These are phyloP conservation scores for Avena sativa DNA, from an alignment of 176 grass and related monocot genomes.

Conservation along the genomic window DNA sequence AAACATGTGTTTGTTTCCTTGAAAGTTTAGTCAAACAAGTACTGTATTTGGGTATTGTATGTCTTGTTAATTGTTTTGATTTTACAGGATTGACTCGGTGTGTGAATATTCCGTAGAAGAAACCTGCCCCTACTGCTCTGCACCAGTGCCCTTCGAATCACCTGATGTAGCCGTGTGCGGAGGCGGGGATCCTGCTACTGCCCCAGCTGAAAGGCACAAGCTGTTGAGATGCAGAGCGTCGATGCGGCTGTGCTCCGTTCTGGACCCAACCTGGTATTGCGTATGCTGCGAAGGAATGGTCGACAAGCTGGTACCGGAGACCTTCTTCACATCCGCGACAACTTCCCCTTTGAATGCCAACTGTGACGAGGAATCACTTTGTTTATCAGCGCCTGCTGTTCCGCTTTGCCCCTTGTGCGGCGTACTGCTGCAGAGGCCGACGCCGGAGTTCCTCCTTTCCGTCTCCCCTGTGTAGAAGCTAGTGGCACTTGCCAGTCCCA, in stretches of 20 bases:
- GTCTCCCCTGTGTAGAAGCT: slow-evolving; percentile 56
- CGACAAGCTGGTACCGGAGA: slow-evolving; percentile 47
- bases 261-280: slow-evolving; percentile 61
- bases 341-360: slow-evolving; percentile 30
- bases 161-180: slow-evolving; percentile 60
- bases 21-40: background rate
- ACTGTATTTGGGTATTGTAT: background rate
- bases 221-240: slow-evolving; percentile 61
- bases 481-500: background rate
- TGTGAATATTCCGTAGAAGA: slow-evolving; percentile 60
- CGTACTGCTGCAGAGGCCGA: slow-evolving; percentile 57
- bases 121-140: slow-evolving; percentile 67
- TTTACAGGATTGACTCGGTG: slow-evolving; percentile 44
- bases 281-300: slow-evolving; percentile 56
- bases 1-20: background rate
- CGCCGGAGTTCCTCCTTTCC: slow-evolving; percentile 62
- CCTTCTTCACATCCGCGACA: slow-evolving; percentile 50
- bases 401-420: slow-evolving; percentile 69
- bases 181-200: slow-evolving; percentile 3
- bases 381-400: background rate
- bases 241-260: slow-evolving; percentile 53
- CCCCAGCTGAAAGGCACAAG: slow-evolving; percentile 53
- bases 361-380: slow-evolving; percentile 28
- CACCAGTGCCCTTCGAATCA: slow-evolving; percentile 56
- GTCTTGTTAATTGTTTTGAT: background rate